phyloP scores from a whole-genome alignment of 768 basidiomycete genomes.

The Auricularia auricula-judae region DNA sequence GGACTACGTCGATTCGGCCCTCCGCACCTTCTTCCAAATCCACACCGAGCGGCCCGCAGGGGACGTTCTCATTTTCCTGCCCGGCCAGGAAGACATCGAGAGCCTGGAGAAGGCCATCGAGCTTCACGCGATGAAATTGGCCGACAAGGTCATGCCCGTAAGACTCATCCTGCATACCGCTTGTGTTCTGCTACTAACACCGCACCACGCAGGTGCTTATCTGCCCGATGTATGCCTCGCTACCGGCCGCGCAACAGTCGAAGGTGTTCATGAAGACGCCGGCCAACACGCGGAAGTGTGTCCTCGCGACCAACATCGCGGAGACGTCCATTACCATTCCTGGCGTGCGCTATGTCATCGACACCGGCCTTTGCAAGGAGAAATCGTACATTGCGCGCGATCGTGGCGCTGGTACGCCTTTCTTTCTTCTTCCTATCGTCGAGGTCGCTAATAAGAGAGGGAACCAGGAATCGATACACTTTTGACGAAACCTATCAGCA shows the following conservation, averaged over 20 bases:
- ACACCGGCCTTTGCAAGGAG: slow-evolving; percentile 93
- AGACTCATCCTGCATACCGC: slow-evolving; percentile 5
- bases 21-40: slow-evolving; percentile 91
- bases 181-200: slow-evolving; percentile 1
- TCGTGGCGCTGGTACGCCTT: slow-evolving; percentile 42
- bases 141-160: slow-evolving; percentile 43
- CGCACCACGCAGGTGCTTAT: slow-evolving; percentile 44
- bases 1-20: slow-evolving; percentile 82
- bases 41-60: slow-evolving; percentile 72
- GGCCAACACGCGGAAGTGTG: slow-evolving; percentile 70
- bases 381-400: slow-evolving; percentile 68
- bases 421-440: neutral
- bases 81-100: slow-evolving; percentile 97
- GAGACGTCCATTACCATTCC: slow-evolving; percentile 98
- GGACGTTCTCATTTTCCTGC: slow-evolving; percentile 89
- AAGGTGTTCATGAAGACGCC: slow-evolving; percentile 66
- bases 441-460: neutral
- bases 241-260: slow-evolving; percentile 65
- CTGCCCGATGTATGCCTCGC: slow-evolving; percentile 78
- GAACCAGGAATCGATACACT: slow-evolving; percentile 76
- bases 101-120: slow-evolving; percentile 66
- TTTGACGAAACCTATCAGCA: slow-evolving; percentile 69
- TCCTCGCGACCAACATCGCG: slow-evolving; percentile 94
- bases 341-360: slow-evolving; percentile 89
- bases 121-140: slow-evolving; percentile 57